Evolutionary conservation across 441 rosid genomes (phyloP).

Genomic region (Gossypium lobatum): DNA sequence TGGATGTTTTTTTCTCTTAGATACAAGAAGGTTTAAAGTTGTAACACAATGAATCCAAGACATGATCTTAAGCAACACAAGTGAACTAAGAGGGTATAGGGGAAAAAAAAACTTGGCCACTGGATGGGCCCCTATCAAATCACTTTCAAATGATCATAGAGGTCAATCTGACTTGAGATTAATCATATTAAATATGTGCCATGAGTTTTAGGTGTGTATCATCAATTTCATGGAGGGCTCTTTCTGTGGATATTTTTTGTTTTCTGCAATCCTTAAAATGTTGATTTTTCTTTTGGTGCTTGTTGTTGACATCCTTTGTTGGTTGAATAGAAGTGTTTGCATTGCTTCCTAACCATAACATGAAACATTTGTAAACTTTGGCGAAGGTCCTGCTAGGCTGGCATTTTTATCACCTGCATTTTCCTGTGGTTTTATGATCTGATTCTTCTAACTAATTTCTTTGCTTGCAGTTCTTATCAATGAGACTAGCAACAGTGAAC

Average conservation of each 20-base stretch:
- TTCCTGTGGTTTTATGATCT: constrained; percentile 15
- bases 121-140: background rate
- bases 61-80: background rate
- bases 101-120: background rate
- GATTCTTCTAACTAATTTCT: constrained; percentile 13
- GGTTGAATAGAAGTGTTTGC: background rate
- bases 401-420: background rate
- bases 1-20: background rate
- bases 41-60: constrained; percentile 2
- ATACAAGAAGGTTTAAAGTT: background rate
- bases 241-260: background rate
- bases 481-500: constrained; percentile 88
- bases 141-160: background rate
- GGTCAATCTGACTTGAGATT: background rate
- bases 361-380: background rate
- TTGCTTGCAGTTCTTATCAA: constrained; percentile 72
- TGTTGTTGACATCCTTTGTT: background rate
- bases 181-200: background rate
- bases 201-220: background rate
- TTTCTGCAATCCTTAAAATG: background rate
- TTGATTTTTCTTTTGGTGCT: background rate
- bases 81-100: background rate
- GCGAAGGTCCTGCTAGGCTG: background rate
- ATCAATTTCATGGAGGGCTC: background rate
- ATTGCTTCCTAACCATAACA: background rate